Evolutionary conservation across 2,329 filamentous ascomycete species (phyloP), one percentile per base, ranked within the genome.

Genomic region (Neofusicoccum sp.): DNA sequence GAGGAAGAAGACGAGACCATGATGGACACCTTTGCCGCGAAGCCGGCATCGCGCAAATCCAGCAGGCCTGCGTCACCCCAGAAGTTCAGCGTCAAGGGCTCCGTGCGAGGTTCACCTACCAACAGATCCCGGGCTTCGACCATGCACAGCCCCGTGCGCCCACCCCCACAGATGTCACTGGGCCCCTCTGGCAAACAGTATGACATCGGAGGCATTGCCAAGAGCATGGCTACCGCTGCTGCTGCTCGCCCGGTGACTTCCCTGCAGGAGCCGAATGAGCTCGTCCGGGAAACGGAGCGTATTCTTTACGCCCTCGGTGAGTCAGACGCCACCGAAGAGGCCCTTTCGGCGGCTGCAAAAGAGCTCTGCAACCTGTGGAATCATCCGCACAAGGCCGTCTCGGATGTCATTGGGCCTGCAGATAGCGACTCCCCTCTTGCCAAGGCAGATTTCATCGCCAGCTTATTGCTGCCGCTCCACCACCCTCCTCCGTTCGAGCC

Each of bases 361-460:
- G 69, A 76, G 16, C 65, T 78, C 48, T 64, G 72, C 6, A 60
- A 65, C 3, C 54, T 72, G 9, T 78, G 86, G 85, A 48, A 87
- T 92, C 71, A 90, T 88, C 0, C 90, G 87, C 34, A 69, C 2
- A 64, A 67, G 16, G 52, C 50, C n/a, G 37, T 64, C 16, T 43
- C 64, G 8, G 47, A 66, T 3, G 66, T 62, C 12, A 65, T 64
- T 14, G 65, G 48, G 45, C 66, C 61, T n/a, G 61, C 68, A 6
- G 86, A 85, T 3, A 79, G 85, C 8, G 78, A 85, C 39, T 83
- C 87, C 1, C 83, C 87, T 4, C 78, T 88, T 5, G 87, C 88
- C 61, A 93, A 94, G 72, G 93, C 93, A 3, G 85, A 87, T 62
- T 96, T 89, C 69, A 74, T 97, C n/a, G 89, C 90, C 14, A 87